Percentiles rank a stretch among this genome's conserved stretches.
phyloP scores from a whole-genome alignment of 345 rosid species.

The Salix suchowensis region DNA sequence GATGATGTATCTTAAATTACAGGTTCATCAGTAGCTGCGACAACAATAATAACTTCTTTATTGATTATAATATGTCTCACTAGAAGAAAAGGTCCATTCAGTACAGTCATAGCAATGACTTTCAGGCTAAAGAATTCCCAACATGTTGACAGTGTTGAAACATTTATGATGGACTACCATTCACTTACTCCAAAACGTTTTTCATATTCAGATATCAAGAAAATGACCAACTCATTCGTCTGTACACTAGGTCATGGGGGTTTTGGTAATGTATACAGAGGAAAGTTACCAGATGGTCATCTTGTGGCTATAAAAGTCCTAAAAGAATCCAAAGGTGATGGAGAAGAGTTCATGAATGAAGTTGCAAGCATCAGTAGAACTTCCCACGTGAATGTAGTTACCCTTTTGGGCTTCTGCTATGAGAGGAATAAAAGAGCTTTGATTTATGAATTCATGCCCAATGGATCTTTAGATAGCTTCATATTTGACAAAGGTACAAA shows the following conservation, averaged over 20 bases:
- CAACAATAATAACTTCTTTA: no score
- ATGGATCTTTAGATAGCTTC: conserved; percentile 38
- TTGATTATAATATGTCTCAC: neutral
- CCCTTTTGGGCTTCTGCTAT: conserved; percentile 37
- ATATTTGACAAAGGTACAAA: neutral
- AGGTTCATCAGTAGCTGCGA: no score
- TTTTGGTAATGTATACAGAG: conserved; percentile 31
- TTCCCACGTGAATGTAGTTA: conserved; percentile 43
- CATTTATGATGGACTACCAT: conserved; percentile 1
- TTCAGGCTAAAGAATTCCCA: neutral
- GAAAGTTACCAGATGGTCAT: conserved; percentile 17
- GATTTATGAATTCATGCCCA: conserved; percentile 32
- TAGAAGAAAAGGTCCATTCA: neutral
- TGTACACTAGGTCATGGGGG: conserved; percentile 31
- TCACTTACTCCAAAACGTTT: conserved; percentile 11
- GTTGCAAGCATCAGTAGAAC: conserved; percentile 45
- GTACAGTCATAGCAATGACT: neutral
- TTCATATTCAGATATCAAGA: conserved; percentile 15
- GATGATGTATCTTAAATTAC: no score
- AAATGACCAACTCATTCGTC: conserved; percentile 22
- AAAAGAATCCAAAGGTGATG: conserved; percentile 6
- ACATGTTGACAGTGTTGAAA: conserved; percentile 3
- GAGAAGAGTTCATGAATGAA: conserved; percentile 45
- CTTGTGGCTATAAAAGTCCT: conserved; percentile 31
- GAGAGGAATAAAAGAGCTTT: conserved; percentile 32